A percentile compares a stretch with the other conserved stretches of the same genome.
Evolutionary conservation across 1,284 basidiomycete genomes (phyloP).

Genomic region (Phlebopus sp.): DNA sequence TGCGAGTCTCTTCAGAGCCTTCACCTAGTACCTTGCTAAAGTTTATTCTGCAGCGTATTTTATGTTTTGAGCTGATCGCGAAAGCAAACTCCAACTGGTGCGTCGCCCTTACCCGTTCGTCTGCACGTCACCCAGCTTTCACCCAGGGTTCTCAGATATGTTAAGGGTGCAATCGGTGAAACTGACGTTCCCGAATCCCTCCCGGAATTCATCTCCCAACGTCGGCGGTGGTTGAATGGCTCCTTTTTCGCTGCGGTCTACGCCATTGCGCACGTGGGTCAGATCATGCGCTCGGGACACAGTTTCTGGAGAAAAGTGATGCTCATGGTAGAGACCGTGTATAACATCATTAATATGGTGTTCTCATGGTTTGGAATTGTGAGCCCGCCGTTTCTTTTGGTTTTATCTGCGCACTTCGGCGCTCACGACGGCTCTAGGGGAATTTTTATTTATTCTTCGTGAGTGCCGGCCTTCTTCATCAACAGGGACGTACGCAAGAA

Average conservation of each 20-base stretch:
- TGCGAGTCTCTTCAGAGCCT: slow-evolving; percentile 40
- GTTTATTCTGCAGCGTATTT: slow-evolving; percentile 66
- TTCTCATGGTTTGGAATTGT: slow-evolving; percentile 94
- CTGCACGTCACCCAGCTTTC: not conserved
- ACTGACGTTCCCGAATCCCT: slow-evolving; percentile 95
- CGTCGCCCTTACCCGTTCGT: slow-evolving; percentile 5
- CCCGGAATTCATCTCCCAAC: slow-evolving; percentile 93
- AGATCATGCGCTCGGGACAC: slow-evolving; percentile 86
- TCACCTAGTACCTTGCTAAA: slow-evolving; percentile 7
- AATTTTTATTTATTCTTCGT: slow-evolving; percentile 98
- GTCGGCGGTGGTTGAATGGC: slow-evolving; percentile 89
- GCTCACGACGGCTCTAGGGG: slow-evolving; percentile 47
- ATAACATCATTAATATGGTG: slow-evolving; percentile 85
- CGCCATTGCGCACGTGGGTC: slow-evolving; percentile 78
- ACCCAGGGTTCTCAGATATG: slow-evolving; percentile 87
- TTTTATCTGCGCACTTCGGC: not conserved
- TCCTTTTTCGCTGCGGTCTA: slow-evolving; percentile 95
- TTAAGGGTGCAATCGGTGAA: slow-evolving; percentile 93
- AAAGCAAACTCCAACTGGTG: slow-evolving; percentile 87
- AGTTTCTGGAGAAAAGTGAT: slow-evolving; percentile 71
- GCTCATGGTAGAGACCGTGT: slow-evolving; percentile 80
- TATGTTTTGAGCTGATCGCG: slow-evolving; percentile 96
- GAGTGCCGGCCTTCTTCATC: slow-evolving; percentile 29
- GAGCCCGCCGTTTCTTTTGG: slow-evolving; percentile 31
- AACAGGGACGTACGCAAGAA: slow-evolving; percentile 12